A percentile compares a stretch with the other conserved stretches of the same genome.
Evolutionary conservation across 805 yeast genomes (phyloP).

Genomic region (Candida wancherniae): DNA sequence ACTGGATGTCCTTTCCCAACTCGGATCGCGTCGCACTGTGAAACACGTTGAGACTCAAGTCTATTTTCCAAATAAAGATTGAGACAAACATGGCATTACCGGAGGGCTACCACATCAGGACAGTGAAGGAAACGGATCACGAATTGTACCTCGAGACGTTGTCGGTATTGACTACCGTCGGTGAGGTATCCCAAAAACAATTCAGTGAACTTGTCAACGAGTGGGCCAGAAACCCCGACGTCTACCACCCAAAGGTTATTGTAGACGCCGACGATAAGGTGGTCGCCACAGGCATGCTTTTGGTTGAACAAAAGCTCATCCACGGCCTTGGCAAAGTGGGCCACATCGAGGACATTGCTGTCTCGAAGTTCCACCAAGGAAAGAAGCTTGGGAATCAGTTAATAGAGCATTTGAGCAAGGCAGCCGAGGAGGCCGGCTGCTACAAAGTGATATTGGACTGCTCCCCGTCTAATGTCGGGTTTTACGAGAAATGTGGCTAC

Average conservation of each 20-base stretch:
- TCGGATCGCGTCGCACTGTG: too few species aligned
- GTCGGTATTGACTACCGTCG: constrained; percentile 75
- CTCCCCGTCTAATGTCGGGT: constrained; percentile 71
- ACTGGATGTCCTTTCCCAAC: too few species aligned
- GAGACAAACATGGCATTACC: constrained; percentile 50
- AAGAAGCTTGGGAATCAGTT: constrained; percentile 68
- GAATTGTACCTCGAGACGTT: constrained; percentile 58
- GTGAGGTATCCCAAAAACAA: constrained; percentile 49
- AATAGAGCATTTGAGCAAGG: constrained; percentile 54
- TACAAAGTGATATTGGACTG: constrained; percentile 91
- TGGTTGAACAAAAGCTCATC: constrained; percentile 77
- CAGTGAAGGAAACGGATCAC: constrained; percentile 52
- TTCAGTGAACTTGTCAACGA: constrained; percentile 50
- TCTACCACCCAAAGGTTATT: constrained; percentile 70
- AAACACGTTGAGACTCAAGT: too few species aligned
- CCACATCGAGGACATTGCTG: constrained; percentile 93
- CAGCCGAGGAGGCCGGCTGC: constrained; percentile 62
- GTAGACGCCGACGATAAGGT: constrained; percentile 46
- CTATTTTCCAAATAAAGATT: too few species aligned
- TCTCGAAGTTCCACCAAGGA: constrained; percentile 72
- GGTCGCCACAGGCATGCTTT: constrained; percentile 79
- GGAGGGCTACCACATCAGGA: constrained; percentile 65
- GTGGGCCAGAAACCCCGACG: constrained; percentile 51
- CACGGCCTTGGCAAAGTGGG: constrained; percentile 85
- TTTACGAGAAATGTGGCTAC: constrained; percentile 87